These are phyloP conservation scores for Phytophthora hibernalis DNA, from an alignment of 352 stramenopile species.

Conservation along the genomic window DNA sequence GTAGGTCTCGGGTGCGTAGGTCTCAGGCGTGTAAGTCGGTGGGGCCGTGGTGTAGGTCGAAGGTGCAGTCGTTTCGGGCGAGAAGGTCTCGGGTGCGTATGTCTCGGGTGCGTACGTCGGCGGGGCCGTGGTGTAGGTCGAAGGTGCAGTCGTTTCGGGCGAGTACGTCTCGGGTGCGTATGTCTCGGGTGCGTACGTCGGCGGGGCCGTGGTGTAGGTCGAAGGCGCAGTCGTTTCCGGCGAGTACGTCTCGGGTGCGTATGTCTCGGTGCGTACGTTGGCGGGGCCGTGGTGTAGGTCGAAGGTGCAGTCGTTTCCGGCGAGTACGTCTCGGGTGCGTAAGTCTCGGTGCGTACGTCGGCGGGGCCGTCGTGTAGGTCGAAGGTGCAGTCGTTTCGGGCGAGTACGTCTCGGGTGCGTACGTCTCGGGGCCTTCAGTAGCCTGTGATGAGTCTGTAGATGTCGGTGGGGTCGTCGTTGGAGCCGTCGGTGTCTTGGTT, in stretches of 20 bases:
- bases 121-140: no score
- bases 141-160: slow-evolving; percentile 1
- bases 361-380: not conserved
- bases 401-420: slow-evolving; percentile 1
- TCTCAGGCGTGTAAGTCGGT: slow-evolving; percentile 1
- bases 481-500: not conserved
- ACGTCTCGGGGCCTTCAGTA: not conserved
- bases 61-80: not conserved
- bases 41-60: not conserved
- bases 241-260: slow-evolving; percentile 11
- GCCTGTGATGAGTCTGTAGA: not conserved
- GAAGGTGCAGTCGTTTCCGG: not conserved
- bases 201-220: not conserved
- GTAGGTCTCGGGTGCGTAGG: not conserved
- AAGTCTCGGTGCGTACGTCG: slow-evolving; percentile 9
- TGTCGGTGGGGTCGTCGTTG: slow-evolving; percentile 4
- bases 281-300: slow-evolving; percentile 4
- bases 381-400: not conserved
- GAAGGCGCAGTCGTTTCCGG: no score
- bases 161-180: slow-evolving; percentile 7
- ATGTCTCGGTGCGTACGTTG: slow-evolving; percentile 9
- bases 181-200: slow-evolving; percentile 5
- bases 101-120: slow-evolving; percentile 5
- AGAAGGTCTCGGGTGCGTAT: slow-evolving; percentile 3
- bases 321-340: not conserved